Conservation (phyloP, 495 filamentous ascomycete genomes). For the Lentithecium fluviatile region DNA sequence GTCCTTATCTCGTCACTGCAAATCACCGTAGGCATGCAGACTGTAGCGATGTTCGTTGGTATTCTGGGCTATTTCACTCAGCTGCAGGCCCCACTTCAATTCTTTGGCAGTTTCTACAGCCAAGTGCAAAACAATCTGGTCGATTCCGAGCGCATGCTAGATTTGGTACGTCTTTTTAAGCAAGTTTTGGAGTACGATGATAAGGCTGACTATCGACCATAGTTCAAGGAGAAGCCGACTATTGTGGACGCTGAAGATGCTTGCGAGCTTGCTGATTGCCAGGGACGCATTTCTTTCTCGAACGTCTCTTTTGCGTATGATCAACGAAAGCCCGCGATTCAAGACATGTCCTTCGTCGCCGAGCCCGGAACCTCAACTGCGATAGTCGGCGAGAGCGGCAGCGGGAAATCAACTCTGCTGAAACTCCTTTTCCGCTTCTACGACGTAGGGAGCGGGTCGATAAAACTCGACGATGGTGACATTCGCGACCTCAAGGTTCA, state of each 20-base stretch:
- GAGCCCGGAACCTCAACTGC: constrained; percentile 29
- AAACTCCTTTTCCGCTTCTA: constrained; percentile 37
- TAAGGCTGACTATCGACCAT: neutral
- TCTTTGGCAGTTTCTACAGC: constrained; percentile 24
- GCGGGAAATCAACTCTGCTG: constrained; percentile 35
- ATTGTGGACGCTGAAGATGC: constrained; percentile 4
- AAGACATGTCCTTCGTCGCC: constrained; percentile 20
- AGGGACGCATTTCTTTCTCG: constrained; percentile 18
- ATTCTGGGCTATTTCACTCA: constrained; percentile 13
- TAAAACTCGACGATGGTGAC: constrained; percentile 25
- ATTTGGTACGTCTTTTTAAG: neutral
- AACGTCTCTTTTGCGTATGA: constrained; percentile 33
- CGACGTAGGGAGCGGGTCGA: constrained; percentile 20
- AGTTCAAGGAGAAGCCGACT: constrained; percentile 10
- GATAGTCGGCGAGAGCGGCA: constrained; percentile 34
- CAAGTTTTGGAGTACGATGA: neutral
- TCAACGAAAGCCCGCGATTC: constrained; percentile 9
- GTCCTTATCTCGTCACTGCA: neutral
- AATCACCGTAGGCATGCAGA: constrained; percentile 6
- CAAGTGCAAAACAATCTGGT: constrained; percentile 23
- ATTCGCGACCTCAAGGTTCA: constrained; percentile 6
- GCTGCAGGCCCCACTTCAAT: constrained; percentile 17
- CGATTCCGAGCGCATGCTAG: constrained; percentile 19
- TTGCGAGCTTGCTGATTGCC: neutral
- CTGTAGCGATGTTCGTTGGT: constrained; percentile 8